Base-by-base conservation (phyloP, 192 early-diverging fungal species). In the Pilobolus umbonatus region DNA sequence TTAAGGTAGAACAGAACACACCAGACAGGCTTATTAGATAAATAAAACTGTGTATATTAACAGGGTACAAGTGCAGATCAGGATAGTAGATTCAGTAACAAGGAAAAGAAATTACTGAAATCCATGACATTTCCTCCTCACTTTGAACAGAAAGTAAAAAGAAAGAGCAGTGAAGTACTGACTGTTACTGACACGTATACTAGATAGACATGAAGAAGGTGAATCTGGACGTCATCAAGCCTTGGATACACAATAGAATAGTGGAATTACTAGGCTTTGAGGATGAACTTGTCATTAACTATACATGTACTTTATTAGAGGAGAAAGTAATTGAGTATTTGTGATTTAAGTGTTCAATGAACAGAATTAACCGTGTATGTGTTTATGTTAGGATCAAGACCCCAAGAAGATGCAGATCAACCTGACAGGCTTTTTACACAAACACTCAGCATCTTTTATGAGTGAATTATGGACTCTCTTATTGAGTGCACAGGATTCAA, bases 351-450 rank as follows among this genome's bases (percentile, higher is more conserved):
- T 47, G 4, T 34, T 55, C 8, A 28, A 26, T 14, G 19, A 38
- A 17, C 29, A 24, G 22, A 5, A 43, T 49, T 40, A 3, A 30
- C 24, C 29, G 2, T 48, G 3, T 52, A 11, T 30, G 50, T 58
- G 38, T 60, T 58, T 34, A 19, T 7, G 5, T 32, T 43, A 88
- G 80, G 79, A 72, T 3, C 83, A 87, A 10, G 96, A 98, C 72
- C 91, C 94, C 36, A 87, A 85, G 57, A 62, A 79, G 17, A 92
- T 99, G 78, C 96, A 99, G 70, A 93, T 98, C 55, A 92, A 92
- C 60, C 76, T 99, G 8, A 94, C 93, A 2, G 94, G 94, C 10
- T 99, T 99, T 58, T 72, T 99, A 19, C 92, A 94, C 62, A 77
- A 76, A 19, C 92, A 90, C 30, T 77, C 96, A 5, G 74, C 76